These are phyloP conservation scores for Lithospermum erythrorhizon DNA, from an alignment of 257 asterid species.

Conservation along the genomic window DNA sequence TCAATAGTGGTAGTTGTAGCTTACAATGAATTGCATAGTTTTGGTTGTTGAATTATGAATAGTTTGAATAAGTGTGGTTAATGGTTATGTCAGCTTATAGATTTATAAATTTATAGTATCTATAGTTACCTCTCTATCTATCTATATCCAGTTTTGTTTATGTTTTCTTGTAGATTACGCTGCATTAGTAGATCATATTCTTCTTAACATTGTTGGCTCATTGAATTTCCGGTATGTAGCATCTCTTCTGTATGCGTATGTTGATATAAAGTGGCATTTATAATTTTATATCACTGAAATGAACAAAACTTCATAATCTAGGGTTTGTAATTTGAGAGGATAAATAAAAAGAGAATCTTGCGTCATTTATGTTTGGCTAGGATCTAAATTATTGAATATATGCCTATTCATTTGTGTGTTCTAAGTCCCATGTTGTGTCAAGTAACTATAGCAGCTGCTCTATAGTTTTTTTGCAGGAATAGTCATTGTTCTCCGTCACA, in stretches of 20 bases:
- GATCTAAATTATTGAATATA: background rate
- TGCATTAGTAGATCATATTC: background rate
- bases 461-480: too few relatives aligned
- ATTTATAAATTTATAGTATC: too few relatives aligned
- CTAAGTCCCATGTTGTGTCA: too few relatives aligned
- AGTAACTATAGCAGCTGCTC: too few relatives aligned
- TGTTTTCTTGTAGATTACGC: background rate
- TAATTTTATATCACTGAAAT: too few relatives aligned
- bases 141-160: background rate
- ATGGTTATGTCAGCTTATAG: background rate
- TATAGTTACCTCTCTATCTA: too few relatives aligned
- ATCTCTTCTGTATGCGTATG: background rate
- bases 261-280: background rate
- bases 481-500: too few relatives aligned
- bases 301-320: background rate
- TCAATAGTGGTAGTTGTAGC: background rate
- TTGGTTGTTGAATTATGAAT: background rate
- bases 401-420: background rate
- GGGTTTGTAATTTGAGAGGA: background rate
- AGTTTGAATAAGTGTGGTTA: too few relatives aligned
- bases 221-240: background rate
- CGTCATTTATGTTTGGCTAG: background rate
- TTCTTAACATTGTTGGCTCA: background rate
- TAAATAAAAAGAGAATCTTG: background rate
- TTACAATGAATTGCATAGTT: too few relatives aligned